Evolutionary conservation across 2,329 filamentous ascomycete species (phyloP), one percentile per base, ranked within the genome.

Genomic region (Colletotrichum abscissum): DNA sequence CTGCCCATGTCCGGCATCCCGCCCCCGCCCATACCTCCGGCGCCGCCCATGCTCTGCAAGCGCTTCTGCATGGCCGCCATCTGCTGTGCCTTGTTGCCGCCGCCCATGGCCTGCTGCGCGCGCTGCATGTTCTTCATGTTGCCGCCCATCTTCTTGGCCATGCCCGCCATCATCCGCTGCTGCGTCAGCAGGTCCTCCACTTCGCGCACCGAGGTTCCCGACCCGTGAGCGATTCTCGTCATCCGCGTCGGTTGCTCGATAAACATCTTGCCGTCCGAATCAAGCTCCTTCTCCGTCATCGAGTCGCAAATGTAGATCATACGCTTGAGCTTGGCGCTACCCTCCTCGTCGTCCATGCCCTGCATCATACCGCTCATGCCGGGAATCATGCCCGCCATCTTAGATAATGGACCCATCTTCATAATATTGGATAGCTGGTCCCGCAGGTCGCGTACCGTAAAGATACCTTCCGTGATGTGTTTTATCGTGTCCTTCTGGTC

Each of bases 221-320:
- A 97, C 0, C 97, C 97, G 65, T 92, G 91, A 0, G 97, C 97
- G 62, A 99, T 92, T 46, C 97, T 90, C 19, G 95, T 98, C 92
- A 98, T 97, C 55, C 97, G 91, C 16, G 93, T 94, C 0, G 97
- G 97, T 80, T 98, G 94, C 26, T 98, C 94, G 71, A 97, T 90
- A 77, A 99, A 96, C 75, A 97, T 91, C 84, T 97, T 98, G 81
- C 97, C 97, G 79, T 99, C 96, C 56, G 93, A 94, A 82, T 99
- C 96, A 24, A 99, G 91, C 81, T 99, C 97, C 81, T 97, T 97
- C 26, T 94, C 91, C 0, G 96, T 98, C 97, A 99, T 99, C 75
- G 93, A 96, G 85, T 99, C 97, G 86, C 95, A 98, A 73, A 99
- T 98, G 86, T 97, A 98, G 77, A 99, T 95, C 97, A 99, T 99